Base-by-base conservation (phyloP, 148 eudicot species). In the Chenopodium album region DNA sequence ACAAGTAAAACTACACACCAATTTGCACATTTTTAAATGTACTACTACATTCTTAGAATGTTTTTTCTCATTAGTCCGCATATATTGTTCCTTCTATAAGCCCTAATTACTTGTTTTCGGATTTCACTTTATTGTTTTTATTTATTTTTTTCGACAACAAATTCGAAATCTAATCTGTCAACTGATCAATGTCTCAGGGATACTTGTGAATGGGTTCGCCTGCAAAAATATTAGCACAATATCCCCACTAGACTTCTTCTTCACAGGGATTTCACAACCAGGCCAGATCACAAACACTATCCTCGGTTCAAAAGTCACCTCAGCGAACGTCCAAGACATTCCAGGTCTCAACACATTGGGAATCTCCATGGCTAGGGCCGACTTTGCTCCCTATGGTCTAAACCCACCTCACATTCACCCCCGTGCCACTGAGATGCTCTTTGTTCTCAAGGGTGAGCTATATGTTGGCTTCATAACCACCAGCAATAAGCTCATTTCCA, bases 381-480 rank as follows among this genome's bases (percentile, higher is more conserved):
- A 81, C 64, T 81, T 70, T 65, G 83, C 78, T 16, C 83, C 83
- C 6, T 77, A 77, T 0, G 83, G 83, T 32, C 32, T 74, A 2
- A 81, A 81, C 78, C 83, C 83, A 22, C 83, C 83, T 41, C 83
- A 81, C 73, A 65, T 50, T 10, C 83, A 81, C 34, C 83, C 83
- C 17, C 83, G 83, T 20, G 83, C 78, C 78, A 81, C 83, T 44
- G 83, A 81, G 84, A 82, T 82, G 76, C n/a, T 82, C 22, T 82
- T 76, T n/a, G 80, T 82, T 2, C 69, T 81, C 13, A 22, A 41
- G 37, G 87, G 87, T 0, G 82, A 81, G 19, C 64, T 85, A 7
- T 64, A 78, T 22, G 87, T 85, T 11, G 87, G 84, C 0, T 85
- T 85, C 84, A 72, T 85, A 37, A 85, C 87, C 13, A 85, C 87